Evolutionary conservation across 805 yeast species (phyloP).

Genomic region (Clavispora fructus): DNA sequence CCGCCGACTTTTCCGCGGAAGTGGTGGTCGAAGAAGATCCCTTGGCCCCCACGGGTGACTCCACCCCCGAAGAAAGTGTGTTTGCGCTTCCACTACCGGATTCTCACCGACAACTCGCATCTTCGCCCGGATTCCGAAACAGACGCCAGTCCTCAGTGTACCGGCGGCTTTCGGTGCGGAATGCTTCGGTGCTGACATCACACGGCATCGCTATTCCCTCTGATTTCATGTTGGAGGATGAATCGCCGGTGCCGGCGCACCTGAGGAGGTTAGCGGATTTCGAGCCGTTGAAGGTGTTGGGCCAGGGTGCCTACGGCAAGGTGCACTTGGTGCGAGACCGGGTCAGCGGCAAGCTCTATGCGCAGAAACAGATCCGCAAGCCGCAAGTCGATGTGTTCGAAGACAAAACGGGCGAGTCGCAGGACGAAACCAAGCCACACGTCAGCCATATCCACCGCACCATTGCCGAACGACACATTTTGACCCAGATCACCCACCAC

Average conservation of each 20-base stretch:
- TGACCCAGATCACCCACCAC: conserved; percentile 37
- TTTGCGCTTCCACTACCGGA: neutral
- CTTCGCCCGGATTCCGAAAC: neutral
- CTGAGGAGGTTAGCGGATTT: conserved; percentile 33
- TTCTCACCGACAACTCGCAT: neutral
- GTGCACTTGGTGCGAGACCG: conserved; percentile 36
- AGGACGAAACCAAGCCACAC: conserved; percentile 9
- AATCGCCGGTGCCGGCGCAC: neutral
- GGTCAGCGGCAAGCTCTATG: conserved; percentile 35
- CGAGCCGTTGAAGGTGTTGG: conserved; percentile 39
- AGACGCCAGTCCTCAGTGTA: conserved; percentile 15
- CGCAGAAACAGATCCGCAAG: conserved; percentile 40
- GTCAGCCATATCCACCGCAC: conserved; percentile 15
- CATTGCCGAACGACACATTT: conserved; percentile 14
- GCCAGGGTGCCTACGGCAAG: conserved; percentile 41
- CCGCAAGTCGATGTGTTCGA: conserved; percentile 14
- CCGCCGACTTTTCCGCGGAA: conserved; percentile 6
- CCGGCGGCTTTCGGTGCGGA: conserved; percentile 14
- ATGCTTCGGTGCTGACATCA: conserved; percentile 7
- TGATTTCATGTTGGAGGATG: conserved; percentile 7
- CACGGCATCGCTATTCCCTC: conserved; percentile 13
- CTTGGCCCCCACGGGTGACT: neutral
- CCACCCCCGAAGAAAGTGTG: neutral
- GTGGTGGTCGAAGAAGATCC: conserved; percentile 4
- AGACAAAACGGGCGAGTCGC: conserved; percentile 10